Conservation (phyloP, 2,329 filamentous ascomycete genomes). For the Claviceps maximensis region DNA sequence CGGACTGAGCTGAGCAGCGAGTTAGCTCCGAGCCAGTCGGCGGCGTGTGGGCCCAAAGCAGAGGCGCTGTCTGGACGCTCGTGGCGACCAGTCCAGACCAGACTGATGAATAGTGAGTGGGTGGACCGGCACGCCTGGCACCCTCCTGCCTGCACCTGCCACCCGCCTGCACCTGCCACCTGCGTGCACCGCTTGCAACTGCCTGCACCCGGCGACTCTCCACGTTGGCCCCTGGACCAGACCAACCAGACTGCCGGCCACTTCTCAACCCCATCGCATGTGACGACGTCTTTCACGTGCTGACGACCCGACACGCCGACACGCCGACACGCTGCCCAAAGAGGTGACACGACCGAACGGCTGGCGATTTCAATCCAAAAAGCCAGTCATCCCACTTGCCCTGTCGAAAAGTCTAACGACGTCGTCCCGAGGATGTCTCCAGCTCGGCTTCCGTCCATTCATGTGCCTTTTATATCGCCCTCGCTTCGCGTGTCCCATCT, state of each 20-base stretch:
- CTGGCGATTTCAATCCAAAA: background rate
- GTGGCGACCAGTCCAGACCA: too few relatives aligned
- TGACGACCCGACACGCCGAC: background rate
- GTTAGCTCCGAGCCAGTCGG: too few relatives aligned
- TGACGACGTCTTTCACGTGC: constrained; percentile 7
- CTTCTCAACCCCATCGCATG: constrained; percentile 4
- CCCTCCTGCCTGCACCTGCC: background rate
- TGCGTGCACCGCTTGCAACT: background rate
- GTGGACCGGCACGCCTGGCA: background rate
- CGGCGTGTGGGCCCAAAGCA: background rate
- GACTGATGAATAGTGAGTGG: background rate
- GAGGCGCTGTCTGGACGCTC: too few relatives aligned
- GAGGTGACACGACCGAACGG: constrained; percentile 4
- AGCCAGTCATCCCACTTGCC: background rate
- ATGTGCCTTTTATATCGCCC: constrained; percentile 2
- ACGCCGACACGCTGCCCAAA: constrained; percentile 1
- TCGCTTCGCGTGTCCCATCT: background rate
- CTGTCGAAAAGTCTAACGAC: constrained; percentile 2
- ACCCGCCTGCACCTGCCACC: background rate
- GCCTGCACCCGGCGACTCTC: background rate
- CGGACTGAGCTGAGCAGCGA: too few relatives aligned
- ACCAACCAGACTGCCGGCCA: background rate
- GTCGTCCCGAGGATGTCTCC: constrained; percentile 6
- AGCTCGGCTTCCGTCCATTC: background rate
- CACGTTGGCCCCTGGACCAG: too few relatives aligned